Base-by-base conservation (phyloP, 2,329 filamentous ascomycete genomes). In the Aspergillus transmontanensis region DNA sequence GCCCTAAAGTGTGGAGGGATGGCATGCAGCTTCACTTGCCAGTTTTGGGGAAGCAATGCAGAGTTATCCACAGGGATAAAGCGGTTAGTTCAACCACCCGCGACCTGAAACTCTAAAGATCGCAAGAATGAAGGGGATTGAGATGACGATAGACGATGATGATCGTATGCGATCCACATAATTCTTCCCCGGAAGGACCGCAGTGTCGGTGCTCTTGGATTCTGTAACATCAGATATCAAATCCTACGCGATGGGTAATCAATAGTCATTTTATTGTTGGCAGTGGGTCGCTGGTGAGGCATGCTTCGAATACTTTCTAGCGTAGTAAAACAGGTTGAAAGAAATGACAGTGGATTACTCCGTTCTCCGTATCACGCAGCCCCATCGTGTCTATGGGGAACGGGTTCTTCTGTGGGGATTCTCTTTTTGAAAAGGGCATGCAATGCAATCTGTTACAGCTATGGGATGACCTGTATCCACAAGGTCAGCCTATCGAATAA, bases 151-250 rank as follows among this genome's bases (percentile, higher is more conserved):
- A 34, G 34, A 26, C 32, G 32, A 39, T 53, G 32, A 26, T 55
- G 51, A 70, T 67, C 68, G 63, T 60, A 65, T 14, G 59, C 60
- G 67, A 67, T 72, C 71, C 71, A 72, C 71, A 71, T 68, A 67
- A 50, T 60, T 63, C 61, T 67, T 64, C 68, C 71, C 72, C 67
- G 54, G 60, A 56, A 63, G 64, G 68, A 70, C 71, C 73, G 62
- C 60, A 43, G 66, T 69, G 66, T 69, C 68, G 69, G 71, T 70
- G 69, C 65, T 59, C 57, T 50, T 28, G 21, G 34, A 55, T 58
- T 59, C 64, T 61, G 68, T 65, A 68, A 68, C 66, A 60, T 59
- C 45, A 59, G 63, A 50, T 51, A 43, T 51, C 36, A 41, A 41
- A 41, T n/a, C 19, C 39, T 26, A 30, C n/a, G 16, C 11, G n/a